phyloP scores from a whole-genome alignment of 192 early-diverging fungal species.

The Pilaira anomala region DNA sequence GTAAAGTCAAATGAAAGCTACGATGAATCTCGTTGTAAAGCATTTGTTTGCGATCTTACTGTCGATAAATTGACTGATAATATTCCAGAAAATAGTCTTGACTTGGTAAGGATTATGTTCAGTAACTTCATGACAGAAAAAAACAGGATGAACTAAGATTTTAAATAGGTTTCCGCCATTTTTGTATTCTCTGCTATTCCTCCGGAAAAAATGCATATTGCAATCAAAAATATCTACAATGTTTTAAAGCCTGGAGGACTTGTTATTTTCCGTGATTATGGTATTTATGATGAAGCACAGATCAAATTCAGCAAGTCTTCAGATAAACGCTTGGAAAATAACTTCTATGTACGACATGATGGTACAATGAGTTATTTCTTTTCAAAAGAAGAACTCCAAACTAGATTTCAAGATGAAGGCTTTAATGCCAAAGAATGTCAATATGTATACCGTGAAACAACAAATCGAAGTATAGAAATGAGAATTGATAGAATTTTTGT shows the following conservation, averaged over 20 bases:
- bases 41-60: conserved; percentile 96
- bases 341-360: conserved; percentile 96
- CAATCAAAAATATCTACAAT: conserved; percentile 76
- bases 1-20: conserved; percentile 82
- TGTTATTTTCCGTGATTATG: conserved; percentile 96
- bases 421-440: conserved; percentile 56
- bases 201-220: conserved; percentile 74
- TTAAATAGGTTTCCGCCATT: conserved; percentile 61
- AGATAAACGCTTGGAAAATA: conserved; percentile 83
- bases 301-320: conserved; percentile 72
- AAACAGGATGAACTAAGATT: not conserved
- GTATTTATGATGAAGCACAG: conserved; percentile 93
- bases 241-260: conserved; percentile 82
- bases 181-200: conserved; percentile 97
- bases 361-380: conserved; percentile 95
- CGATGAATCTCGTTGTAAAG: conserved; percentile 68
- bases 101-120: conserved; percentile 56
- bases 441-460: conserved; percentile 67
- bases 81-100: conserved; percentile 75
- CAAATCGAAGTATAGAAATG: conserved; percentile 63
- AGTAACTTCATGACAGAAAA: not conserved
- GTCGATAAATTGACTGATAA: conserved; percentile 61
- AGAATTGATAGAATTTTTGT: conserved; percentile 69
- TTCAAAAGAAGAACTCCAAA: conserved; percentile 54
- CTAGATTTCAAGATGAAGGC: conserved; percentile 62